Evolutionary conservation across 257 asterid species (phyloP).

Genomic region (Solanum verrucosum): DNA sequence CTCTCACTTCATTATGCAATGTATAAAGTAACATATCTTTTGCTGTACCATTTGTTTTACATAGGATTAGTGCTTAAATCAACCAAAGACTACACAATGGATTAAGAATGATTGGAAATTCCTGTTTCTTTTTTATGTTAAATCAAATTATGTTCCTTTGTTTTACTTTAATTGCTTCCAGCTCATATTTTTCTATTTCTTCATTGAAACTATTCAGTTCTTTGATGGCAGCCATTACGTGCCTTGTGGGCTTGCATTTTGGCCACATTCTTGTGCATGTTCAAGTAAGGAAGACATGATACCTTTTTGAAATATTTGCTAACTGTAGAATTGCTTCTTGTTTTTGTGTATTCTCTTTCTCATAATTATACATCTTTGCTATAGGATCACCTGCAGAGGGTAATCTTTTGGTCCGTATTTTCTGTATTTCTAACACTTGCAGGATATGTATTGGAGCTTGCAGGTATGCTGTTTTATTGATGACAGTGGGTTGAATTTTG

Average conservation of each 20-base stretch:
- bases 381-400: constrained; percentile 56
- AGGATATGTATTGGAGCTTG: constrained; percentile 39
- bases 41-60: not conserved
- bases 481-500: not conserved
- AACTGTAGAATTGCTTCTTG: constrained; percentile 1
- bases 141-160: not conserved
- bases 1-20: not conserved
- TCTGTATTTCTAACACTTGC: constrained; percentile 48
- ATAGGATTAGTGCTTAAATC: not conserved
- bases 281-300: constrained; percentile 31
- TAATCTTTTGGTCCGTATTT: constrained; percentile 48
- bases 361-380: constrained; percentile 3
- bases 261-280: constrained; percentile 80
- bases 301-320: constrained; percentile 8
- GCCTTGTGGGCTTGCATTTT: constrained; percentile 70
- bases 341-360: not conserved
- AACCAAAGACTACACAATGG: not conserved
- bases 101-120: not conserved
- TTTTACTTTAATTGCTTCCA: not conserved
- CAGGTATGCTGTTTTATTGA: constrained; percentile 28
- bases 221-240: constrained; percentile 81
- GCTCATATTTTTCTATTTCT: constrained; percentile 8
- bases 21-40: not conserved
- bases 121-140: not conserved
- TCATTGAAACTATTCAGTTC: constrained; percentile 43